A percentile compares a stretch with the other conserved stretches of the same genome.
phyloP scores from a whole-genome alignment of 345 rosid species.

The Hibiscus mutabilis region DNA sequence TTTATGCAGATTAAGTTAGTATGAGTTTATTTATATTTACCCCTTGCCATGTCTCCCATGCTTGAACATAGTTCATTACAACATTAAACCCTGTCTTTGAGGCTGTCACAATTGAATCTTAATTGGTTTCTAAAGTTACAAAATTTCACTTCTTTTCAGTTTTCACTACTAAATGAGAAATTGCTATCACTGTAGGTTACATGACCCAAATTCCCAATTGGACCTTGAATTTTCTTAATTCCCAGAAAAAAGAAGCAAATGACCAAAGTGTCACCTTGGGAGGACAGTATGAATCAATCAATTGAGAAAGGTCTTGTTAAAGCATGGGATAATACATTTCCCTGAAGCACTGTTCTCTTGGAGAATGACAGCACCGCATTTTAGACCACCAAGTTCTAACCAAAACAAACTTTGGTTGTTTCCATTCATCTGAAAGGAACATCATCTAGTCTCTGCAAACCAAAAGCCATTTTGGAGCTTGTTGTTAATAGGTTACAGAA shows the following conservation, averaged over 20 bases:
- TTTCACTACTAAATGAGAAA: no score
- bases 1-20: conserved; percentile 29
- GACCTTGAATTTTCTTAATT: neutral
- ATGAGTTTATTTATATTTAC: neutral
- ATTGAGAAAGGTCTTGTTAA: neutral
- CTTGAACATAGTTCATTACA: neutral
- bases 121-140: neutral
- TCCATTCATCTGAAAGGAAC: neutral
- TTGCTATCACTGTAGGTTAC: no score
- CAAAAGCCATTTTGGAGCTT: neutral
- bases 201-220: neutral
- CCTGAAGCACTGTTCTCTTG: neutral
- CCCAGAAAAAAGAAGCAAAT: neutral
- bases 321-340: no score
- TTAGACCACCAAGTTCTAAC: neutral
- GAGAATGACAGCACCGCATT: neutral
- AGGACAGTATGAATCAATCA: neutral
- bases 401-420: neutral
- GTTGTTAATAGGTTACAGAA: neutral
- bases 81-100: neutral
- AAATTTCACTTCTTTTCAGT: no score
- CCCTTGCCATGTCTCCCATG: neutral
- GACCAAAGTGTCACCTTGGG: neutral
- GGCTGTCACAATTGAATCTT: neutral
- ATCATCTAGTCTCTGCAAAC: no score